A percentile compares a stretch with the other conserved stretches of the same genome.
Conservation (phyloP, 352 stramenopile species). For the Globisporangium camurandrum region DNA sequence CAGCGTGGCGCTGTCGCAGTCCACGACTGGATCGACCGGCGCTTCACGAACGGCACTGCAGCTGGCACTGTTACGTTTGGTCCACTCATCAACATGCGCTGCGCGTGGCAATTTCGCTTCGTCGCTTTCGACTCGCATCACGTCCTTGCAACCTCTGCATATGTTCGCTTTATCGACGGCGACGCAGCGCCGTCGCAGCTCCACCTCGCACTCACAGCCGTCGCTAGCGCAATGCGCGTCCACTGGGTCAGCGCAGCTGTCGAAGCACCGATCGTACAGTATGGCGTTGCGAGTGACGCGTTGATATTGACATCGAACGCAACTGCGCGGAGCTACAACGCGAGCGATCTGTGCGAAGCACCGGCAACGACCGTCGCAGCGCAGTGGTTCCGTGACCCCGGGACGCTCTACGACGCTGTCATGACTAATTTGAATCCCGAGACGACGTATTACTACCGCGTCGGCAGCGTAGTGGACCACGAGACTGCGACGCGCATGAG, state of each 20-base stretch:
- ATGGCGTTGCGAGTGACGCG: constrained; percentile 17
- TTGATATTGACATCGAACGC: constrained; percentile 7
- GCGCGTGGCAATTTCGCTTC: constrained; percentile 18
- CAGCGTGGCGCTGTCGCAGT: background rate
- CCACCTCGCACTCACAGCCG: constrained; percentile 4
- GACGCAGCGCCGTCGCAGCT: constrained; percentile 23
- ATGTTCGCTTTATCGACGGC: constrained; percentile 26
- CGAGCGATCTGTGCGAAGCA: constrained; percentile 10
- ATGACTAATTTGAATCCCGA: constrained; percentile 5
- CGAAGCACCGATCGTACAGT: constrained; percentile 27
- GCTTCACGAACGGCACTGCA: background rate
- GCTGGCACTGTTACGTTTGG: constrained; percentile 9
- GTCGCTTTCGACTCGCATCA: constrained; percentile 12
- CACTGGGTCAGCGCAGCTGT: constrained; percentile 44
- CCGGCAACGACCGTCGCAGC: constrained; percentile 5
- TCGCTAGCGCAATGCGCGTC: constrained; percentile 33
- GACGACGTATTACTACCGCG: constrained; percentile 13
- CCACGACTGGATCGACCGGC: constrained; percentile 14
- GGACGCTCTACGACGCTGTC: constrained; percentile 11
- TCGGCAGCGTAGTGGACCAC: constrained; percentile 1
- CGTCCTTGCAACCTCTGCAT: constrained; percentile 20
- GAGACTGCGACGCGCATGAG: background rate
- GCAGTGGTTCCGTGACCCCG: constrained; percentile 9
- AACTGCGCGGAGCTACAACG: constrained; percentile 1
- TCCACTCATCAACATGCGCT: constrained; percentile 24